Evolutionary conservation across 83 land plant genomes (phyloP), one percentile per base, ranked within the genome.

Genomic region (Thuja plicata): DNA sequence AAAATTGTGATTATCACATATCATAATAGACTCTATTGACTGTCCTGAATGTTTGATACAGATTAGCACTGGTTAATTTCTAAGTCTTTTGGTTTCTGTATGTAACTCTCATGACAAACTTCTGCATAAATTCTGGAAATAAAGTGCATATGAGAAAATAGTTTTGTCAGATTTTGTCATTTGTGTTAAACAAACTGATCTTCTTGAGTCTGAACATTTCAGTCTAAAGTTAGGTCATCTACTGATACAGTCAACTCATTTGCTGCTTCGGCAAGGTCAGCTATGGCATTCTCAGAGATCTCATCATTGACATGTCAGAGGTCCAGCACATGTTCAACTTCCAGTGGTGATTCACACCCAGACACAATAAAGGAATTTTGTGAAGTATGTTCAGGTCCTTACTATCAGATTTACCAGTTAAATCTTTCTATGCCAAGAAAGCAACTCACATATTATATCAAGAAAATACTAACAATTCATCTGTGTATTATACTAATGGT

Each of bases 401-500:
- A 45, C 35, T 87, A 76, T 43, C 88, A 60, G 27, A 87, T 70
- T 52, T 48, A 43, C 88, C 77, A 17, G 54, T 87, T 30, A 43
- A 82, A 35, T 73, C 88, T 87, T 87, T 87, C 43, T 87, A 87
- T 74, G 54, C 84, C 21, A n/a, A 32, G 21, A 76, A 45, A 71
- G 38, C 55, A 34, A 87, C 38, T 46, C 57, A 27, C 3, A 24
- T 87, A 17, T 83, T 32, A 46, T 30, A 48, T 16, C 84, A 37
- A 34, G 11, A 48, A 43, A 46, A 70, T 73, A 74, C 15, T 12
- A 15, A 46, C 11, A 46, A 87, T 24, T 17, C 81, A 71, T 87
- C 50, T 41, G 54, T 40, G 81, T 32, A 35, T 24, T 32, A 35
- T 24, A 73, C 80, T 43, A 71, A 24, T 76, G 38, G 88, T 87